Conservation (phyloP, 2,329 filamentous ascomycete genomes). For the Clonostachys chloroleuca region DNA sequence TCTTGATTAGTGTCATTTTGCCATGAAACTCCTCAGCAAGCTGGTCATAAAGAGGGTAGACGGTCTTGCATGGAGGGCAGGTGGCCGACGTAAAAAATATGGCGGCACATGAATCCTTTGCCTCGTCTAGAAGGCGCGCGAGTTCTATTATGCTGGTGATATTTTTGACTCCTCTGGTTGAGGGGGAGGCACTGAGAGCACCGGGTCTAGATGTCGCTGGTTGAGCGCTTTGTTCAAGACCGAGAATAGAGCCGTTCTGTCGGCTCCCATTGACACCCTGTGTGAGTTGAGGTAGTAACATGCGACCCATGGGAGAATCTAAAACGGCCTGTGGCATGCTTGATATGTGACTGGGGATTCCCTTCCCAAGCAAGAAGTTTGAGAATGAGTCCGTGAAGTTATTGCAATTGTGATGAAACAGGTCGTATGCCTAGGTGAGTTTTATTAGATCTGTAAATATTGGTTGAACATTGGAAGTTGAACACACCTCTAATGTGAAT, state of each 20-base stretch:
- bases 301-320: slow-evolving; percentile 80
- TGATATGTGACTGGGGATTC: slow-evolving; percentile 82
- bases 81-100: slow-evolving; percentile 92
- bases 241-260: slow-evolving; percentile 46
- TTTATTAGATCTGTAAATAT: not conserved
- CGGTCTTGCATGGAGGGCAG: slow-evolving; percentile 76
- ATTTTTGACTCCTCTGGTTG: slow-evolving; percentile 44
- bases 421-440: slow-evolving; percentile 69
- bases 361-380: slow-evolving; percentile 82
- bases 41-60: slow-evolving; percentile 79
- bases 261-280: slow-evolving; percentile 45
- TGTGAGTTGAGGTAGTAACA: slow-evolving; percentile 70
- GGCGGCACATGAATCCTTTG: slow-evolving; percentile 66
- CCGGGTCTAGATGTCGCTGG: not conserved
- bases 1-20: slow-evolving; percentile 72
- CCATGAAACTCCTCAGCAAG: slow-evolving; percentile 69
- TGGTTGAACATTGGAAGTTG: not conserved
- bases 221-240: slow-evolving; percentile 34
- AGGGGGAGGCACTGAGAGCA: not conserved
- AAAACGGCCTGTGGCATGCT: slow-evolving; percentile 83
- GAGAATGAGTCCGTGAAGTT: slow-evolving; percentile 93
- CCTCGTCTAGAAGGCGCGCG: slow-evolving; percentile 40
- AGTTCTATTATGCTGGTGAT: slow-evolving; percentile 41
- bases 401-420: slow-evolving; percentile 93
- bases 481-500: slow-evolving; percentile 69